Evolutionary conservation across 1,139 yeast species (phyloP), one percentile per base, ranked within the genome.

Genomic region (Debaryomyces sp.): DNA sequence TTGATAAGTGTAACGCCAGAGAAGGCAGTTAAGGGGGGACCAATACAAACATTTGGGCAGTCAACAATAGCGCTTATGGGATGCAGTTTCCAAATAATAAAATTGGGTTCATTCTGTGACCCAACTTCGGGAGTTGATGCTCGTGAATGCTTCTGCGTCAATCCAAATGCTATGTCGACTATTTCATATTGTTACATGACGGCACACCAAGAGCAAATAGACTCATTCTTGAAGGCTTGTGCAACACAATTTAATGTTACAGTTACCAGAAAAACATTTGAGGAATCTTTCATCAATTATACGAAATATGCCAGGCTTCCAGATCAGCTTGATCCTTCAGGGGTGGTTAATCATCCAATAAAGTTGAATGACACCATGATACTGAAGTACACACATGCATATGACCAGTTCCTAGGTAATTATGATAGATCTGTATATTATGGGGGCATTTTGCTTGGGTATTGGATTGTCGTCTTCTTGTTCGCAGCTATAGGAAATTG

Each of bases 391-490:
- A 24, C 15, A 17, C 7, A 24, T 17, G 55, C 68, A 1, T 71
- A 72, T 48, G 54, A 54, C 10, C 59, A 58, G 38, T 73, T 67
- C 49, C 57, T 68, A 34, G 74, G 73, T 5, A 71, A 71, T 50
- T 73, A 68, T 51, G 63, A 66, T 46, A 60, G 65, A 44, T 71
- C 84, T 3, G 66, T 77, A 46, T 78, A 65, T 52, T 72, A 77
- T 54, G 86, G 87, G 18, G 84, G 75, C 2, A 47, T 73, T 24
- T 54, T 81, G 27, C 2, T 34, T 6, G 81, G 78, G 0, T 81
- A 71, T 56, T 81, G 85, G 84, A 73, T 68, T 1, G 46, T 75
- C 3, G 66, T 82, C 7, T 57, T 81, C 50, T 24, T 81, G 1
- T 27, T 74, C 26, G 75, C 78, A 4, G 68, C 71, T 2, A 38